Percentiles rank a stretch among this genome's conserved stretches.
phyloP scores from a whole-genome alignment of 306 rosid species.

The Hippophae rhamnoides region DNA sequence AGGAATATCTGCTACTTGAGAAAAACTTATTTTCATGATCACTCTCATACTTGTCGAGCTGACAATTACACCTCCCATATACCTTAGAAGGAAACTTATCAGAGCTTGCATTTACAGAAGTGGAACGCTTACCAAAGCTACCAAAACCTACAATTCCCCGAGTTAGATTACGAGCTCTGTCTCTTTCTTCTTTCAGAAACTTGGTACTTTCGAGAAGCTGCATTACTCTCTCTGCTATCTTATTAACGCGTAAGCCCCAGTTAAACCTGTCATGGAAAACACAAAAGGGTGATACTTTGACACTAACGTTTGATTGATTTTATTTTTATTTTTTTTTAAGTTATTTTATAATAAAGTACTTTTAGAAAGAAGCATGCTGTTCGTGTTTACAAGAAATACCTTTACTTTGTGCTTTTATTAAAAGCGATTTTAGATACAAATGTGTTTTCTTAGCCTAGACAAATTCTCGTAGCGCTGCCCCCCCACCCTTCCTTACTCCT shows the following conservation, averaged over 20 bases:
- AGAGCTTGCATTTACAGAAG: conserved; percentile 19
- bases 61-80: conserved; percentile 34
- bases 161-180: conserved; percentile 35
- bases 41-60: conserved; percentile 13
- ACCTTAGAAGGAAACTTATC: conserved; percentile 14
- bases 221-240: conserved; percentile 36
- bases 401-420: too few relatives aligned
- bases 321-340: too few relatives aligned
- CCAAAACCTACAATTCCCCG: conserved; percentile 67
- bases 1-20: not conserved
- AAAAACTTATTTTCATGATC: conserved; percentile 2
- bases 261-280: conserved; percentile 41
- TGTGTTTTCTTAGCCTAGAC: too few relatives aligned
- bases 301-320: not conserved
- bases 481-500: too few relatives aligned
- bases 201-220: conserved; percentile 32
- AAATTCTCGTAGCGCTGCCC: too few relatives aligned
- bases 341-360: too few relatives aligned
- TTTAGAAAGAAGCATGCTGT: too few relatives aligned
- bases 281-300: not conserved
- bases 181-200: conserved; percentile 44
- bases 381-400: too few relatives aligned
- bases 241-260: conserved; percentile 54
- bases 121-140: conserved; percentile 33
- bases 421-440: too few relatives aligned